Conservation (phyloP, 176 grass and related monocot genomes). For the Carex parvula region DNA sequence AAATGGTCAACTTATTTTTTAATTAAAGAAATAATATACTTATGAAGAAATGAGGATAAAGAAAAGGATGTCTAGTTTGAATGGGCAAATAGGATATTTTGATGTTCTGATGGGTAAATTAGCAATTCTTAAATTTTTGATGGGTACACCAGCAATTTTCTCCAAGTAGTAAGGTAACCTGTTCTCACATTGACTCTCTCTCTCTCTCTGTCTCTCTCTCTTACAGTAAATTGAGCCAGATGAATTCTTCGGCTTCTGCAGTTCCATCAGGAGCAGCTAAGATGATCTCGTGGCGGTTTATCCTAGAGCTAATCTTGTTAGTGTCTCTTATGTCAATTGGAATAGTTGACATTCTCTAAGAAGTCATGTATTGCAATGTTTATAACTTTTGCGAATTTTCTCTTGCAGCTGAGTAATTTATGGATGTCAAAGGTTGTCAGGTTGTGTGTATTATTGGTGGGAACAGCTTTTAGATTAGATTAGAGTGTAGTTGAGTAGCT, state of each 20-base stretch:
- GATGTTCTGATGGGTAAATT: no score
- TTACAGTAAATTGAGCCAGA: constrained; percentile 53
- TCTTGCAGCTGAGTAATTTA: background rate
- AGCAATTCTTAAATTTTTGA: no score
- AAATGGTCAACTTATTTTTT: no score
- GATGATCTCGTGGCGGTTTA: background rate
- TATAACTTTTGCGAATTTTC: background rate
- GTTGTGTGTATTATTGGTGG: background rate
- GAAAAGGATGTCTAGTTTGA: no score
- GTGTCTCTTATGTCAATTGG: constrained; percentile 17
- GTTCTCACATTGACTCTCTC: background rate
- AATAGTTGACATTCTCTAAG: constrained; percentile 37
- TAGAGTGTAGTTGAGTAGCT: background rate
- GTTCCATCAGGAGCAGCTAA: constrained; percentile 17
- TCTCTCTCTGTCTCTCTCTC: background rate
- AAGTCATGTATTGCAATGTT: background rate
- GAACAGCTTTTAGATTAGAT: background rate
- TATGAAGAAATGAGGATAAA: no score
- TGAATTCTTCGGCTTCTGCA: constrained; percentile 50
- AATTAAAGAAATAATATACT: no score
- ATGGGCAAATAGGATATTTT: no score
- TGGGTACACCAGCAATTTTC: no score
- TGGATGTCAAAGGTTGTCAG: background rate
- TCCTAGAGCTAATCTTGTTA: constrained; percentile 14
- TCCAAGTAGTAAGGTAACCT: background rate